Conservation (phyloP, 31 red algal genomes). For the Bonnemaisonia californica region DNA sequence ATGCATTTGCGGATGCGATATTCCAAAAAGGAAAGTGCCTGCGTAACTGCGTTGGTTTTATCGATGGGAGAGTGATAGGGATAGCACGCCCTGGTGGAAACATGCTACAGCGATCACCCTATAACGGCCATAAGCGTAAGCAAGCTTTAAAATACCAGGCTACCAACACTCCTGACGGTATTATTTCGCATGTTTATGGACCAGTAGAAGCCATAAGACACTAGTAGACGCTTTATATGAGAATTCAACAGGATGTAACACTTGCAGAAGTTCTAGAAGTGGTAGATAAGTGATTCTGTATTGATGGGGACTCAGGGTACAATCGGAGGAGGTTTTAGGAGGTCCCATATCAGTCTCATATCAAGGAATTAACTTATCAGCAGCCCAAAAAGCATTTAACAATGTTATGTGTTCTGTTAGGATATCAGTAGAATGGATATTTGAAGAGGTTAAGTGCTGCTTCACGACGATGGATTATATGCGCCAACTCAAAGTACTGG, state of each 20-base stretch:
- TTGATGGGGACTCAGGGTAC: slow-evolving; percentile 32
- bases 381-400: slow-evolving; percentile 11
- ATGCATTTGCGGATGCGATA: not conserved
- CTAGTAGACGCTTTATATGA: slow-evolving; percentile 7
- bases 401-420: not conserved
- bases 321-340: slow-evolving; percentile 3
- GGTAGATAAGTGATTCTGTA: not conserved
- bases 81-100: slow-evolving; percentile 10
- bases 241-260: not conserved
- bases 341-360: slow-evolving; percentile 31
- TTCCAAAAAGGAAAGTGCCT: not conserved
- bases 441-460: slow-evolving; percentile 15
- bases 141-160: slow-evolving; percentile 15
- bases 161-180: slow-evolving; percentile 18
- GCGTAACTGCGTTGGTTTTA: slow-evolving; percentile 23
- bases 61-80: slow-evolving; percentile 40
- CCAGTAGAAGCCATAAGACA: slow-evolving; percentile 8
- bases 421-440: slow-evolving; percentile 32
- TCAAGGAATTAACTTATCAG: not conserved
- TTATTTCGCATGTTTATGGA: slow-evolving; percentile 16
- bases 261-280: slow-evolving; percentile 2
- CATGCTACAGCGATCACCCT: not conserved
- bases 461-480: slow-evolving; percentile 20
- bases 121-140: slow-evolving; percentile 26
- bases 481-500: slow-evolving; percentile 25